Percentiles rank a stretch among this genome's conserved stretches.
Conservation (phyloP, 176 grass and related monocot species). For the Aegilops longissima region DNA sequence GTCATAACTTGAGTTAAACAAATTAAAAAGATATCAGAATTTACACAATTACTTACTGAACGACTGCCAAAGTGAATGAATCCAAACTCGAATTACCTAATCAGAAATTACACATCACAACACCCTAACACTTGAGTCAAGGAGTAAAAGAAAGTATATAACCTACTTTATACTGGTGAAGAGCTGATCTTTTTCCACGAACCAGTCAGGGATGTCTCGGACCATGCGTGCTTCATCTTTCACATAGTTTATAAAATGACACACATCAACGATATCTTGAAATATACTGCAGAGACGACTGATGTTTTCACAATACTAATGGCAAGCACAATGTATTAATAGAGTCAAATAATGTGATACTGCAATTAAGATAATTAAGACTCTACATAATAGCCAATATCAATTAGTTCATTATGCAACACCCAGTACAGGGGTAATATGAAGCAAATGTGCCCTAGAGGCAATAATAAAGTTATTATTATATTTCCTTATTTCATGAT, state of each 20-base stretch:
- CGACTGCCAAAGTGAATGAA: too few species aligned
- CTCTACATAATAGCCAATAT: background rate
- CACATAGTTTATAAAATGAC: slow-evolving; percentile 82
- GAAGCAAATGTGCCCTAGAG: too few species aligned
- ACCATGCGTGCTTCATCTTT: slow-evolving; percentile 76
- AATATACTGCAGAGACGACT: slow-evolving; percentile 54
- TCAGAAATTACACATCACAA: too few species aligned
- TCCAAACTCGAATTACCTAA: too few species aligned
- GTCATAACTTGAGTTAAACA: too few species aligned
- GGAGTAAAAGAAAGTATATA: too few species aligned
- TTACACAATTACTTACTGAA: too few species aligned
- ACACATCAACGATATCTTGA: slow-evolving; percentile 75
- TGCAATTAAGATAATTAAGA: background rate
- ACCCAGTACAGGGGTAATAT: background rate
- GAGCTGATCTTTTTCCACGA: slow-evolving; percentile 58
- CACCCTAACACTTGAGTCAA: too few species aligned
- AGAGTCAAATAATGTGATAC: background rate
- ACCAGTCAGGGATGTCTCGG: slow-evolving; percentile 72
- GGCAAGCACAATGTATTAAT: background rate
- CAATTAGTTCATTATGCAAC: background rate
- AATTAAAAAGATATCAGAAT: too few species aligned
- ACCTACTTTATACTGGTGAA: too few species aligned
- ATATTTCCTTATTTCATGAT: too few species aligned
- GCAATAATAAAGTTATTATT: too few species aligned
- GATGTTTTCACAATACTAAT: background rate